phyloP scores from a whole-genome alignment of 163 green algal genomes.

The Coccomyxa subellipsoidea region DNA sequence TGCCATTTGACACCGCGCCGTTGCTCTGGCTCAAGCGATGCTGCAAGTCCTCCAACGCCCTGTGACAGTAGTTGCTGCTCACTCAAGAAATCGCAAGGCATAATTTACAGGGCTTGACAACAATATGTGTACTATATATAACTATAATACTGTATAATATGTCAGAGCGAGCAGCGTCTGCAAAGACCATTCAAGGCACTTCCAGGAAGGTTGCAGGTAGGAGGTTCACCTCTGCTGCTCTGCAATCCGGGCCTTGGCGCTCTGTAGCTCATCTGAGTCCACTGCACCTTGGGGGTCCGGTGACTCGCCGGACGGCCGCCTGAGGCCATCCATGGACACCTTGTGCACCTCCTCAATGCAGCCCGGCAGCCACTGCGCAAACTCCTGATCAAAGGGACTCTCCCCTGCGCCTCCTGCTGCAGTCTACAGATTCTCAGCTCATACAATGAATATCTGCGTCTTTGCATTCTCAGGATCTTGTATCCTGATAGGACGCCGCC shows the following conservation, averaged over 20 bases:
- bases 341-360: not conserved
- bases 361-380: not conserved
- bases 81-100: not conserved
- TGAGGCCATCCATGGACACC: not conserved
- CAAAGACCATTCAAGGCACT: too few relatives aligned
- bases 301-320: not conserved
- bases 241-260: not conserved
- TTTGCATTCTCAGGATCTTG: too few relatives aligned
- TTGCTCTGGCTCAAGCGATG: not conserved
- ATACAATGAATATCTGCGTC: too few relatives aligned
- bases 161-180: too few relatives aligned
- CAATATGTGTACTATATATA: too few relatives aligned
- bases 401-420: not conserved
- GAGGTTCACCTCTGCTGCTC: not conserved
- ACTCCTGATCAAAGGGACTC: not conserved
- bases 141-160: too few relatives aligned
- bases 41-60: not conserved
- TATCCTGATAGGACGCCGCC: too few relatives aligned
- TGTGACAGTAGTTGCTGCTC: not conserved
- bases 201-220: too few relatives aligned
- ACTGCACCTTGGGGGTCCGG: not conserved
- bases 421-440: too few relatives aligned
- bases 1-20: not conserved
- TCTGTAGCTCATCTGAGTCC: not conserved
- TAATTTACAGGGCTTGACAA: too few relatives aligned